Base-by-base conservation (phyloP, 1,284 basidiomycete species). In the Golubevia pallescens region DNA sequence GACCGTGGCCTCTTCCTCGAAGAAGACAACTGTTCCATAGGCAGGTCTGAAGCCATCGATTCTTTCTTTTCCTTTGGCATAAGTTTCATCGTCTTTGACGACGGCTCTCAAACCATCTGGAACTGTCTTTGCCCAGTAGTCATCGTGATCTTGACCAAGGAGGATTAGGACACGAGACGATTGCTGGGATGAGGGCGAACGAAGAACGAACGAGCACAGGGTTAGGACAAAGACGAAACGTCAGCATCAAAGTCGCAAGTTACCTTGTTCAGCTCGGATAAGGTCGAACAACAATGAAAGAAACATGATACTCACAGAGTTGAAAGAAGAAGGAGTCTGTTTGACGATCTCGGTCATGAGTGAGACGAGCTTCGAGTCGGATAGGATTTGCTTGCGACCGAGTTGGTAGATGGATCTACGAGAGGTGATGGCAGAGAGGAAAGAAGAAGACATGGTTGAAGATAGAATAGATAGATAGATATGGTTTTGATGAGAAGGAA, bases 301-400 rank as follows among this genome's bases (percentile, higher is more conserved):
- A n/a, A n/a, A n/a, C n/a, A n/a, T n/a, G n/a, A n/a, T n/a, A n/a
- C n/a, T n/a, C n/a, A n/a, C n/a, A 5, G 71, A 73, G 71, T 81
- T 75, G 76, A 80, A 81, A 16, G 76, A 68, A 1, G 78, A 80
- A 0, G 80, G 80, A 10, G 78, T 72, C 55, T 78, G 66, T 57
- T 71, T 69, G 14, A 81, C 58, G 66, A 48, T 62, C 61, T 73
- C 62, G 68, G 69, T 58, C n/a, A 81, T 68, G 23, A 80, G 62
- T 24, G 71, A 66, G 0, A 69, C 67, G 24, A 81, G 54, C 59
- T 78, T 63, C 8, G 68, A 61, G 14, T 71, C 58, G 14, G 64
- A 51, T 21, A 81, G 70, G 38, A 78, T 67, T 7, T 59, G 63
- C 54, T 66, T 68, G 63, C 78, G 78, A 58, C 70, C 66, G 4